Conservation (phyloP, 2,329 filamentous ascomycete genomes). For the Orbilia javanica region DNA sequence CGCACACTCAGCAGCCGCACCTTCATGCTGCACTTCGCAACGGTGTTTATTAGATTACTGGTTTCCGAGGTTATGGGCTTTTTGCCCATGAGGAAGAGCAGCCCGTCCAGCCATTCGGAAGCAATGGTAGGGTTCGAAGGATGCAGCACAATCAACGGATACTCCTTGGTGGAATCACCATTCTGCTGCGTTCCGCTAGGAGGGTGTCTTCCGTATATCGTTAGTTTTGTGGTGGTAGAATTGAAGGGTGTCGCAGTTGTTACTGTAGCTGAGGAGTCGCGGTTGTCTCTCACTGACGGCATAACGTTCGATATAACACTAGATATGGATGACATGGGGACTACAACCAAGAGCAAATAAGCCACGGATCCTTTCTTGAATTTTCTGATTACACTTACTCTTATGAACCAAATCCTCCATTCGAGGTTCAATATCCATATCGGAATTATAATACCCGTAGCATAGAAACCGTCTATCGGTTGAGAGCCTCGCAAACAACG, state of each 20-base stretch:
- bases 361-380: not conserved
- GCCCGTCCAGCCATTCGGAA: slow-evolving; percentile 95
- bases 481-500: slow-evolving; percentile 88
- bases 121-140: slow-evolving; percentile 84
- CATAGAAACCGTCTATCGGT: slow-evolving; percentile 92
- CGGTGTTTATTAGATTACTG: slow-evolving; percentile 85
- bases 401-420: slow-evolving; percentile 82
- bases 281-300: slow-evolving; percentile 60
- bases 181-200: slow-evolving; percentile 63
- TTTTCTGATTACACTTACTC: slow-evolving; percentile 67
- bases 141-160: slow-evolving; percentile 83
- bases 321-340: slow-evolving; percentile 46
- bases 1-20: slow-evolving; percentile 91
- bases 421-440: slow-evolving; percentile 75
- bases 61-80: slow-evolving; percentile 97
- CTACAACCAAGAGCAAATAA: slow-evolving; percentile 6
- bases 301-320: slow-evolving; percentile 53
- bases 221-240: slow-evolving; percentile 82
- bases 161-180: slow-evolving; percentile 70
- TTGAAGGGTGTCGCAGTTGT: slow-evolving; percentile 62
- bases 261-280: slow-evolving; percentile 63
- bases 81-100: slow-evolving; percentile 94
- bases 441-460: slow-evolving; percentile 83
- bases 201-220: slow-evolving; percentile 79
- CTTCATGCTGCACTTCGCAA: slow-evolving; percentile 91